A percentile compares a stretch with the other conserved stretches of the same genome.
Conservation (phyloP, 192 early-diverging fungal species). For the Coemansia biformis region DNA sequence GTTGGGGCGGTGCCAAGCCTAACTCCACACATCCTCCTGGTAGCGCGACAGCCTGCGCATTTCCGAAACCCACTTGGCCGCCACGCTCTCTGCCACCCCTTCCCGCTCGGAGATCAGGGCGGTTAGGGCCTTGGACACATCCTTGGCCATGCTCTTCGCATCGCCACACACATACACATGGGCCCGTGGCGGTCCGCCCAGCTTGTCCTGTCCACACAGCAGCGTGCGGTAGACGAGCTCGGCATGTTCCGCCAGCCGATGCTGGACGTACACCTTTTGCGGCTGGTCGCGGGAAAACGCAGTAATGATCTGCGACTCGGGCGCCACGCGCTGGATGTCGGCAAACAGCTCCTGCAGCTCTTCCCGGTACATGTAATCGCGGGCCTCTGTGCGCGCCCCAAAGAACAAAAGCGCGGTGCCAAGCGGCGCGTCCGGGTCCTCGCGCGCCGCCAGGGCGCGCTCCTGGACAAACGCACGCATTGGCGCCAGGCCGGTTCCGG, state of each 20-base stretch:
- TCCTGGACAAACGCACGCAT: constrained; percentile 96
- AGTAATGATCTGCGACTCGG: constrained; percentile 71
- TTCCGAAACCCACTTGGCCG: constrained; percentile 77
- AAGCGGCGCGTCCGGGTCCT: constrained; percentile 51
- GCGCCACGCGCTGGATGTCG: constrained; percentile 35
- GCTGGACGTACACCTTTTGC: constrained; percentile 96
- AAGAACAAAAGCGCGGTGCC: constrained; percentile 90
- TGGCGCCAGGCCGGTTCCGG: constrained; percentile 98
- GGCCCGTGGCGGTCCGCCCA: constrained; percentile 48
- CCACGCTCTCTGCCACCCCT: constrained; percentile 64
- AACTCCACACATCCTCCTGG: constrained; percentile 94
- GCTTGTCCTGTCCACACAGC: constrained; percentile 57
- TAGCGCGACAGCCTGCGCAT: constrained; percentile 76
- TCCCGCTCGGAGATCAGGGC: constrained; percentile 59
- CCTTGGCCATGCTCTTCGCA: constrained; percentile 93
- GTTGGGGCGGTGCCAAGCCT: too few relatives aligned
- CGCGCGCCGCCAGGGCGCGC: constrained; percentile 60
- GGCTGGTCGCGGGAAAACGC: constrained; percentile 83
- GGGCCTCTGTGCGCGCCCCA: constrained; percentile 79
- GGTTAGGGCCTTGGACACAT: constrained; percentile 67
- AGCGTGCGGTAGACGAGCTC: constrained; percentile 73
- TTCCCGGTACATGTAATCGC: constrained; percentile 86
- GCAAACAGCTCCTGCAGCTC: constrained; percentile 71
- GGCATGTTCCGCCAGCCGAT: constrained; percentile 70
- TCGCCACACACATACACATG: constrained; percentile 94